Conservation (phyloP, 2,329 filamentous ascomycete genomes). For the Ophiostoma montium region DNA sequence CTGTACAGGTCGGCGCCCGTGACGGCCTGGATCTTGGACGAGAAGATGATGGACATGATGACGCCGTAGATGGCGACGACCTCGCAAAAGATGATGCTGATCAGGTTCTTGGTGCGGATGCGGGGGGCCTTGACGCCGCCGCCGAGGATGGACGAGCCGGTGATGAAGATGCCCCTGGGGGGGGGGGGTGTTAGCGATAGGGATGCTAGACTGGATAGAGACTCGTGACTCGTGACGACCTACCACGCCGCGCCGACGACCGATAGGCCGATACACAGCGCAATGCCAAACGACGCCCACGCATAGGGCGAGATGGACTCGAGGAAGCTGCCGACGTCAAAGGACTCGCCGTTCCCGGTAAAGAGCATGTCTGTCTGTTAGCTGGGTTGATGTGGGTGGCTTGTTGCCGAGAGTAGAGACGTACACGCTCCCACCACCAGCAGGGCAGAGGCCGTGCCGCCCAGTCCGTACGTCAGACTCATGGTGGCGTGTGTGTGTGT, state of each 20-base stretch:
- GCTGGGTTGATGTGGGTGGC: too few relatives aligned
- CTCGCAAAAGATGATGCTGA: slow-evolving; percentile 99
- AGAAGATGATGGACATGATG: slow-evolving; percentile 99
- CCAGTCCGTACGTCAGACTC: slow-evolving; percentile 59
- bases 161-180: slow-evolving; percentile 92
- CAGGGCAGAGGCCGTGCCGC: slow-evolving; percentile 53
- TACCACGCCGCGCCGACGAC: slow-evolving; percentile 97
- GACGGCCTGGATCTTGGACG: slow-evolving; percentile 64
- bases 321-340: slow-evolving; percentile 94
- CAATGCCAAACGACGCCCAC: slow-evolving; percentile 84
- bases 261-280: slow-evolving; percentile 86
- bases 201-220: background rate
- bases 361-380: slow-evolving; percentile 82
- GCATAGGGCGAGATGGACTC: slow-evolving; percentile 87
- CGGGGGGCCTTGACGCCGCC: slow-evolving; percentile 92
- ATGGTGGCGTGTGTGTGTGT: slow-evolving; percentile 27
- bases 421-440: slow-evolving; percentile 66
- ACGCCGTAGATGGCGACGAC: slow-evolving; percentile 99
- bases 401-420: too few relatives aligned
- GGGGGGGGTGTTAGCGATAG: background rate
- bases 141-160: slow-evolving; percentile 91
- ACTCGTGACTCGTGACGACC: slow-evolving; percentile 16
- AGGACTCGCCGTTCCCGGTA: slow-evolving; percentile 86
- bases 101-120: slow-evolving; percentile 98
- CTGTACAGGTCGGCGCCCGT: slow-evolving; percentile 52